A percentile compares a stretch with the other conserved stretches of the same genome.
phyloP scores from a whole-genome alignment of 108 stramenopile genomes.

The Schizochytrium sp. region DNA sequence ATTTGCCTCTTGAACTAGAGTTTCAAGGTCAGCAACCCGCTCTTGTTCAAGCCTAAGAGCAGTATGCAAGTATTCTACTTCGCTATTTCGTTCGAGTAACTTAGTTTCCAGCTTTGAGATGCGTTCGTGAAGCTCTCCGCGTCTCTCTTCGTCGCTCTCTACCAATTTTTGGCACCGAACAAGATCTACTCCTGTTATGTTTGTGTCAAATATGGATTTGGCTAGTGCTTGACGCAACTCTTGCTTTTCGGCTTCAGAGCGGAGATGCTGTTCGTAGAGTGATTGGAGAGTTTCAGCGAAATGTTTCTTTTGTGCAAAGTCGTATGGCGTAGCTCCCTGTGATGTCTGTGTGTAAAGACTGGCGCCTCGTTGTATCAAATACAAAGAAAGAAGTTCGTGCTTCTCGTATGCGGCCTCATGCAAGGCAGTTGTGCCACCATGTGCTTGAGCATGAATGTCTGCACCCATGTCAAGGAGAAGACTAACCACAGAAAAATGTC shows the following conservation, averaged over 20 bases:
- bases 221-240: slow-evolving; percentile 44
- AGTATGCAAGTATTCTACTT: neutral
- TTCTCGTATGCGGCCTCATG: slow-evolving; percentile 38
- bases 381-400: slow-evolving; percentile 20
- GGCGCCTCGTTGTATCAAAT: neutral
- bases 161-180: neutral
- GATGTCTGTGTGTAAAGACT: neutral
- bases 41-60: neutral
- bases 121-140: neutral
- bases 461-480: neutral
- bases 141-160: neutral
- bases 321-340: neutral
- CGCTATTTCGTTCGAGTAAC: neutral
- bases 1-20: slow-evolving; percentile 1
- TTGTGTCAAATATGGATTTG: neutral
- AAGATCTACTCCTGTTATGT: neutral
- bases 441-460: neutral
- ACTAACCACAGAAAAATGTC: neutral
- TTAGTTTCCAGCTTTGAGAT: neutral
- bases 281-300: neutral
- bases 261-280: neutral
- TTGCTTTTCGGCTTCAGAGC: neutral
- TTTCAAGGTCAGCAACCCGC: neutral
- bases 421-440: neutral
- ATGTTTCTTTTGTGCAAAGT: neutral